A percentile compares a stretch with the other conserved stretches of the same genome.
Evolutionary conservation across 2,329 filamentous ascomycete genomes (phyloP).

Genomic region (Talaromyces pinophilus): DNA sequence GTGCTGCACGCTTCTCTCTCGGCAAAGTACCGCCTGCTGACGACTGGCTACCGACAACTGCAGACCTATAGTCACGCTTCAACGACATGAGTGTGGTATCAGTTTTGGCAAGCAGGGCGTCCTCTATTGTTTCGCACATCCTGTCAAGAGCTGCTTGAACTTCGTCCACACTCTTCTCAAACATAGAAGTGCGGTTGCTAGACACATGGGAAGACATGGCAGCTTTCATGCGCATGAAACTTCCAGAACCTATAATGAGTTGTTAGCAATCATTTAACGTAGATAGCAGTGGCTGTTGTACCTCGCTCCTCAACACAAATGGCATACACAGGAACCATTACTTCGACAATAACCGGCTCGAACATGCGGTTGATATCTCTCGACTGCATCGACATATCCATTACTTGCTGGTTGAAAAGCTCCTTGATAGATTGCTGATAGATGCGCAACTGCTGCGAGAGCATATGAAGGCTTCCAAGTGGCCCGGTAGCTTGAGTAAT

Average conservation of each 20-base stretch:
- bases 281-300: conserved; percentile 4
- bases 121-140: background rate
- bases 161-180: conserved; percentile 12
- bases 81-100: background rate
- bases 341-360: conserved; percentile 48
- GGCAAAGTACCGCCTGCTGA: background rate
- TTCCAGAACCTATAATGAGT: conserved; percentile 1
- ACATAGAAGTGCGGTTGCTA: background rate
- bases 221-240: conserved; percentile 18
- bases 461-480: conserved; percentile 14
- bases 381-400: conserved; percentile 43
- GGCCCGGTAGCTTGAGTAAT: background rate
- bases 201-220: conserved; percentile 9
- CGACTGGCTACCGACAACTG: conserved; percentile 6
- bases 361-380: conserved; percentile 59
- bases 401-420: conserved; percentile 31
- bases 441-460: conserved; percentile 22
- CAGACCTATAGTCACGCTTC: conserved; percentile 19
- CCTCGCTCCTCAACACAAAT: conserved; percentile 50
- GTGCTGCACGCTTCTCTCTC: conserved; percentile 3
- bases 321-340: conserved; percentile 53
- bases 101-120: background rate
- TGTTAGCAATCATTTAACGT: conserved; percentile 4
- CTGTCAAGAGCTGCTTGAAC: conserved; percentile 10
- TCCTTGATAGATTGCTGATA: conserved; percentile 20